Conservation (phyloP, 768 basidiomycete genomes). For the Mrakia blollopis region DNA sequence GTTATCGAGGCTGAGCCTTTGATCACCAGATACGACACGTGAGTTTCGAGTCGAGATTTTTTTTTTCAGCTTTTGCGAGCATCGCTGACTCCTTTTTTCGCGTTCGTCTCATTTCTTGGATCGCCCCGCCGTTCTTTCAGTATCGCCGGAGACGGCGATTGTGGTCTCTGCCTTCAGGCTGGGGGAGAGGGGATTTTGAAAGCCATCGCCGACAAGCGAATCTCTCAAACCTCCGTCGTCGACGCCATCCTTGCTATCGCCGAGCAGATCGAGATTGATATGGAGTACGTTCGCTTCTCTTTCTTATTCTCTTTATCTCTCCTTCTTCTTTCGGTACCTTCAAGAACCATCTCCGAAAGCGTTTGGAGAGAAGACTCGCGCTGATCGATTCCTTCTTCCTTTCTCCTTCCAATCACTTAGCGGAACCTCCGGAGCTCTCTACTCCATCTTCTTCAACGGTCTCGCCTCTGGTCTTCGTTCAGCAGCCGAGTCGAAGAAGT, state of each 20-base stretch:
- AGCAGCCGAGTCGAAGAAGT: background rate
- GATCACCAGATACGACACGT: conserved; percentile 80
- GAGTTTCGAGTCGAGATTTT: background rate
- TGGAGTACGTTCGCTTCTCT: conserved; percentile 29
- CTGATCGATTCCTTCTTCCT: background rate
- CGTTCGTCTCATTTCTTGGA: background rate
- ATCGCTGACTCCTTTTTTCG: background rate
- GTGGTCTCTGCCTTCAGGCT: conserved; percentile 59
- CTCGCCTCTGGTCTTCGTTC: conserved; percentile 37
- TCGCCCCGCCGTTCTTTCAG: background rate
- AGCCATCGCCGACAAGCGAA: conserved; percentile 26
- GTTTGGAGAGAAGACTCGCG: background rate
- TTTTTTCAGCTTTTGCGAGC: too few relatives aligned
- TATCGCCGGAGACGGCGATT: conserved; percentile 81
- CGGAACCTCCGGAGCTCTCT: conserved; percentile 37
- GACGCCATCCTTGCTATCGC: conserved; percentile 34
- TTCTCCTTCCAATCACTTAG: background rate
- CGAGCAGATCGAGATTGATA: conserved; percentile 37
- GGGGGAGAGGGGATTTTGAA: conserved; percentile 49
- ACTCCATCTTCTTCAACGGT: conserved; percentile 37
- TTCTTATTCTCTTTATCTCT: background rate
- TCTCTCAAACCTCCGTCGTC: conserved; percentile 34
- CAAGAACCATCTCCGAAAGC: background rate
- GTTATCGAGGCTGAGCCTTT: conserved; percentile 76
- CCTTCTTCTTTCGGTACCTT: too few relatives aligned